Conservation (phyloP, 352 stramenopile genomes). For the Hyaloperonospora brassicae region DNA sequence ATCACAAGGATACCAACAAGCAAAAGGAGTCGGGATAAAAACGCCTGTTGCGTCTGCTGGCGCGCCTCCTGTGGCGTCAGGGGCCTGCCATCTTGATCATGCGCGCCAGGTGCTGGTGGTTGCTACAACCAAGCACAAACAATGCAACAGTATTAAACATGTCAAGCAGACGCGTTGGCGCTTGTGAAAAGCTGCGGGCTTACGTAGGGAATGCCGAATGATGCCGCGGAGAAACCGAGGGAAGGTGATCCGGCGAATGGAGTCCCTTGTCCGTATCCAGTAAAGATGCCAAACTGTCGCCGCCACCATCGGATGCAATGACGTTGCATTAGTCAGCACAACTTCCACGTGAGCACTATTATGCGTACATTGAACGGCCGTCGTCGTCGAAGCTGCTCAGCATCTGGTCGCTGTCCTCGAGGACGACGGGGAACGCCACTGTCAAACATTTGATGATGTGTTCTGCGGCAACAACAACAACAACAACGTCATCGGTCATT, state of each 20-base stretch:
- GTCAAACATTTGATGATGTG: slow-evolving; percentile 17
- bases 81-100: slow-evolving; percentile 37
- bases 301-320: not conserved
- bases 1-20: slow-evolving; percentile 66
- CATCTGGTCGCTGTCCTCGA: slow-evolving; percentile 51
- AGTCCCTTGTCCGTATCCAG: slow-evolving; percentile 27
- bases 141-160: not conserved
- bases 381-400: slow-evolving; percentile 48
- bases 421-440: slow-evolving; percentile 45
- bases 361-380: slow-evolving; percentile 37
- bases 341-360: not conserved
- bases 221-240: slow-evolving; percentile 77
- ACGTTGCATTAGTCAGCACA: not conserved
- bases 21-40: slow-evolving; percentile 64
- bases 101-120: slow-evolving; percentile 27
- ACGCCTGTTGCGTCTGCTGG: slow-evolving; percentile 65
- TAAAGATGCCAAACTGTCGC: slow-evolving; percentile 32
- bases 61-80: slow-evolving; percentile 41
- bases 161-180: too few relatives aligned
- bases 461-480: slow-evolving; percentile 16
- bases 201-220: slow-evolving; percentile 63
- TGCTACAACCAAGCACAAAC: slow-evolving; percentile 18
- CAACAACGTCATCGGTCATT: not conserved
- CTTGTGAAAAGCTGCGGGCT: not conserved
- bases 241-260: slow-evolving; percentile 54